Base-by-base conservation (phyloP, 768 basidiomycete species). In the Calocybe indica region DNA sequence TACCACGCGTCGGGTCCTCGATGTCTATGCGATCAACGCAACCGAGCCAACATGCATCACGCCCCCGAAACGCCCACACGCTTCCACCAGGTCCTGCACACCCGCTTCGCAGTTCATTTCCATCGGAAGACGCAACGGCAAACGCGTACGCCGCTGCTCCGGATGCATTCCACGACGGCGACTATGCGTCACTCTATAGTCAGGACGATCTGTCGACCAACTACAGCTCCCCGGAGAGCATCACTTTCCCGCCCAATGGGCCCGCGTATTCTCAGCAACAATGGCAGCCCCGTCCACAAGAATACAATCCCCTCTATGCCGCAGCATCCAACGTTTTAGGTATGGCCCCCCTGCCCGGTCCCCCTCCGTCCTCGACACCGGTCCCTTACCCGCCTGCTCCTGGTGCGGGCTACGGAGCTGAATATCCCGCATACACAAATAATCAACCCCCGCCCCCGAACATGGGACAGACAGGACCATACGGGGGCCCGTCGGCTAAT, bases 251-350 rank as follows among this genome's bases (percentile, higher is more conserved):
- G 49, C 57, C 54, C 41, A 22, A 22, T 22, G 22, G 22, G 22
- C 22, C 22, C 22, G 22, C 22, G 1, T 22, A 22, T 22, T 22
- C 22, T 22, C 22, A 22, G 2, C 53, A 49, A 14, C 43, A 51
- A 13, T 62, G 62, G 63, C 59, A 58, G 38, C 57, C 69, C 7
- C 65, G 52, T 43, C 60, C 63, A 11, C 63, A 62, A 31, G 74
- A 76, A 45, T 81, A 78, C 54, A 79, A 82, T 58, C 69, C 74
- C 34, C 63, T 88, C 9, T 85, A 88, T 61, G 75, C 78, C 7
- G 88, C 88, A 10, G 89, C 89, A 7, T 88, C 88, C 7, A 80
- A 85, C 61, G 84, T 90, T 7, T 73, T 92, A 11, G 88, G 88
- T 11, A 82, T 88, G 79, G 81, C 76, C 0, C 85, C 79, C 13